A percentile compares a stretch with the other conserved stretches of the same genome.
Evolutionary conservation across 306 rosid species (phyloP).

Genomic region (Quercus aquifolioides): DNA sequence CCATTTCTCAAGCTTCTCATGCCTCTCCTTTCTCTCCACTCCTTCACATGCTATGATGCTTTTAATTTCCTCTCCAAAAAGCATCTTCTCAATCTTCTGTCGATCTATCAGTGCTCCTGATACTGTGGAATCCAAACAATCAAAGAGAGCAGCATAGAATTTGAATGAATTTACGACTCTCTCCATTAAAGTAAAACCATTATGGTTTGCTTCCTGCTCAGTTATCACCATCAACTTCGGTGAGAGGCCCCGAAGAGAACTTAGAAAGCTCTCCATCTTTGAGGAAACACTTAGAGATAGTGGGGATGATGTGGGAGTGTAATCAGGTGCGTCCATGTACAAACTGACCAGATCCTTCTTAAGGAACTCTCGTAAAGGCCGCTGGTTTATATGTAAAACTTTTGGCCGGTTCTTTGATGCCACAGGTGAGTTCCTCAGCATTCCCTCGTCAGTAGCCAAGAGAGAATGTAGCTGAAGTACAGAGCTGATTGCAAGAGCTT

Average conservation of each 20-base stretch:
- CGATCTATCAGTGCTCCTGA: slow-evolving; percentile 51
- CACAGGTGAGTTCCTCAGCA: slow-evolving; percentile 43
- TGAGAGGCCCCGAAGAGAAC: slow-evolving; percentile 53
- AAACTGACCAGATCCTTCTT: slow-evolving; percentile 59
- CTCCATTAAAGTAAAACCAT: slow-evolving; percentile 59
- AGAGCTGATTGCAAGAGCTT: slow-evolving; percentile 76
- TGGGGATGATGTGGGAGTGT: slow-evolving; percentile 51
- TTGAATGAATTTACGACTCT: slow-evolving; percentile 54
- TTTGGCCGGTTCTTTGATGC: slow-evolving; percentile 42
- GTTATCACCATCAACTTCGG: slow-evolving; percentile 72
- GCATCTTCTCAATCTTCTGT: slow-evolving; percentile 65
- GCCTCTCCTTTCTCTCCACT: slow-evolving; percentile 65
- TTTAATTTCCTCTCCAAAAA: slow-evolving; percentile 75
- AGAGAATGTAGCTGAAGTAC: slow-evolving; percentile 77
- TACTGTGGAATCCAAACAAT: slow-evolving; percentile 73
- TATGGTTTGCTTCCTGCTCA: slow-evolving; percentile 89
- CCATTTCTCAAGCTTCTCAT: slow-evolving; percentile 81
- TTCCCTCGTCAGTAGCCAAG: slow-evolving; percentile 66
- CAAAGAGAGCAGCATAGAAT: slow-evolving; percentile 72
- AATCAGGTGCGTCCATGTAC: slow-evolving; percentile 53
- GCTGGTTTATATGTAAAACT: slow-evolving; percentile 43
- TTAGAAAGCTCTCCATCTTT: slow-evolving; percentile 64
- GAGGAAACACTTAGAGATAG: slow-evolving; percentile 57
- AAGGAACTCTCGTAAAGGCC: slow-evolving; percentile 66
- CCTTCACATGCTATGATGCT: slow-evolving; percentile 85